Evolutionary conservation across 306 rosid species (phyloP).

Genomic region (Trifolium subterraneum): DNA sequence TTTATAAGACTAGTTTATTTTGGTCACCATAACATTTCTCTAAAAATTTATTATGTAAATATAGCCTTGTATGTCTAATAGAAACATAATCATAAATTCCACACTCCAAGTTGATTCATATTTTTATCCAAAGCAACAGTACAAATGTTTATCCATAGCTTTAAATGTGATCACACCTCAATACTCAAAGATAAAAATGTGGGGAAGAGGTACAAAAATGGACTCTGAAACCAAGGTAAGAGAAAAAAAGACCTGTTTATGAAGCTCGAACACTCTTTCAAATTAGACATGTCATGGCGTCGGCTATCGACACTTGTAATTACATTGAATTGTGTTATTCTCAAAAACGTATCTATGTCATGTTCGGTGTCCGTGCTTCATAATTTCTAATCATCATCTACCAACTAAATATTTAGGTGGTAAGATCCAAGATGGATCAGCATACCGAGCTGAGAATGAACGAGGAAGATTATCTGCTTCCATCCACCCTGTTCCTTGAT

Average conservation of each 20-base stretch:
- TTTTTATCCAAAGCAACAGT: neutral
- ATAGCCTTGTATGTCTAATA: neutral
- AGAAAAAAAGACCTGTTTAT: neutral
- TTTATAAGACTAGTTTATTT: no score
- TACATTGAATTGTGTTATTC: no score
- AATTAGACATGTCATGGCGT: no score
- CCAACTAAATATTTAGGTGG: constrained; percentile 42
- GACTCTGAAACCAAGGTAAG: constrained; percentile 12
- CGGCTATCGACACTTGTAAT: no score
- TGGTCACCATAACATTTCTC: no score
- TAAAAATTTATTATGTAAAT: no score
- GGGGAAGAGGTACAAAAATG: neutral
- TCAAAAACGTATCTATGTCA: no score
- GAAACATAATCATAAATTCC: neutral
- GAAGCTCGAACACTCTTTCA: no score
- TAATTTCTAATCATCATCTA: constrained; percentile 7
- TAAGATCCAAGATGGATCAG: constrained; percentile 63
- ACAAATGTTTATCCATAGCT: neutral
- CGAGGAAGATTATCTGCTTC: constrained; percentile 64
- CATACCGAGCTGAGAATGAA: constrained; percentile 73
- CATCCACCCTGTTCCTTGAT: constrained; percentile 61
- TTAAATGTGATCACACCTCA: neutral
- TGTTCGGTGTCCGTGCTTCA: no score
- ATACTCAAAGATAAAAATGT: neutral
- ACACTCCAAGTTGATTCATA: neutral